These are phyloP conservation scores for Allantophomopsis lycopodina DNA, from an alignment of 2,329 filamentous ascomycete genomes.

Conservation along the genomic window DNA sequence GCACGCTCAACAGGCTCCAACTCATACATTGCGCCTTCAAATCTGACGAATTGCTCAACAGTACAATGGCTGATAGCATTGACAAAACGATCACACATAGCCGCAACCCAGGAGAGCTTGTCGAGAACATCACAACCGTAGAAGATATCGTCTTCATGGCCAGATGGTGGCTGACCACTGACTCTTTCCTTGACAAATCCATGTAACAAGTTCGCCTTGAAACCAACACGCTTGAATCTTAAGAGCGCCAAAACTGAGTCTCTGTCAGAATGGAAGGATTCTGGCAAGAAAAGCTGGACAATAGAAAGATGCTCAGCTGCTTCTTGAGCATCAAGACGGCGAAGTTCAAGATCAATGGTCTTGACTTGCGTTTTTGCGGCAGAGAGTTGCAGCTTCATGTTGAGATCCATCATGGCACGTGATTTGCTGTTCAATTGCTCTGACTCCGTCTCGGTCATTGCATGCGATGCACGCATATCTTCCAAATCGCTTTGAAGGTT, in stretches of 20 bases:
- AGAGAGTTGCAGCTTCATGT: constrained; percentile 83
- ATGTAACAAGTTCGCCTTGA: constrained; percentile 73
- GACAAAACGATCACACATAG: constrained; percentile 74
- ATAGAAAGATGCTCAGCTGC: constrained; percentile 80
- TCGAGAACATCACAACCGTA: constrained; percentile 70
- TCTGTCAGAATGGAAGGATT: constrained; percentile 65
- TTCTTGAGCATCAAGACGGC: constrained; percentile 78
- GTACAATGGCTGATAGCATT: constrained; percentile 69
- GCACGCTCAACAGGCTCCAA: constrained; percentile 84
- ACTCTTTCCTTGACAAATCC: constrained; percentile 69
- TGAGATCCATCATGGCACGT: constrained; percentile 91
- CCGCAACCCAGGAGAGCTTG: constrained; percentile 71
- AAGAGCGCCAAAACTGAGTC: constrained; percentile 83
- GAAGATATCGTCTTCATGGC: constrained; percentile 67
- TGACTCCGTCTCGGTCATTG: constrained; percentile 84
- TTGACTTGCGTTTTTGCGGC: constrained; percentile 87
- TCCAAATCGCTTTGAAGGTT: constrained; percentile 77
- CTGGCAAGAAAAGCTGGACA: constrained; percentile 77
- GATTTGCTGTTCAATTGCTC: constrained; percentile 82
- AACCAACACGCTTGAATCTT: constrained; percentile 73
- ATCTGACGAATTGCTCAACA: constrained; percentile 62
- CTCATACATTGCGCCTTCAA: constrained; percentile 72
- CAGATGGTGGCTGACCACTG: constrained; percentile 49
- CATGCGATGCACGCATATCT: constrained; percentile 83
- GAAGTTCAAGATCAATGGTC: constrained; percentile 82